Percentiles rank a stretch among this genome's conserved stretches.
These are phyloP conservation scores for Myotisia sp. DNA, from an alignment of 2,329 filamentous ascomycete genomes.

Conservation along the genomic window DNA sequence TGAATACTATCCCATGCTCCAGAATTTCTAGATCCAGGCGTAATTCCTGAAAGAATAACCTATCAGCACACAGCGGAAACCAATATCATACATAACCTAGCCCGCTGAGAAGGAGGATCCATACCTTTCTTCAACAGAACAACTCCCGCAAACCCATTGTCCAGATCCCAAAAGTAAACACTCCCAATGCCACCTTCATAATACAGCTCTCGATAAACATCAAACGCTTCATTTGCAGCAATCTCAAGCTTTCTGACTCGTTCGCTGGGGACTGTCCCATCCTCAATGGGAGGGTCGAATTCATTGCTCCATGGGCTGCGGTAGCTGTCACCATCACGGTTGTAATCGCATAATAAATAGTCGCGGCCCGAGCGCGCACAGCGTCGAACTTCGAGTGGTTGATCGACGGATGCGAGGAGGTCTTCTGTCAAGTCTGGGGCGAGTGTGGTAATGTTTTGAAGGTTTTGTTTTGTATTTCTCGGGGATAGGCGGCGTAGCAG, in stretches of 20 bases:
- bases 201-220: slow-evolving; percentile 81
- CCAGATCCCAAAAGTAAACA: slow-evolving; percentile 96
- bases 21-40: slow-evolving; percentile 51
- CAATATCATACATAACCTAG: too few species aligned
- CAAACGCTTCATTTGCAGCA: slow-evolving; percentile 87
- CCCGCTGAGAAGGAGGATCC: too few species aligned
- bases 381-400: slow-evolving; percentile 72
- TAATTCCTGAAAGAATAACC: slow-evolving; percentile 44
- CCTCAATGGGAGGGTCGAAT: slow-evolving; percentile 82
- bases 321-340: slow-evolving; percentile 95
- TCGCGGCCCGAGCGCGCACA: slow-evolving; percentile 83
- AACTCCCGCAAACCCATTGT: slow-evolving; percentile 93
- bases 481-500: slow-evolving; percentile 96
- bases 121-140: slow-evolving; percentile 87
- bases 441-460: slow-evolving; percentile 74
- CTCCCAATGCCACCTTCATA: slow-evolving; percentile 94
- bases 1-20: slow-evolving; percentile 97
- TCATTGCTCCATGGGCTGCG: slow-evolving; percentile 98
- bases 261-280: slow-evolving; percentile 79
- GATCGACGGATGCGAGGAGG: slow-evolving; percentile 92
- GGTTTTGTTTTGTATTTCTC: slow-evolving; percentile 75
- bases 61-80: background rate
- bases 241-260: slow-evolving; percentile 87
- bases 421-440: slow-evolving; percentile 91
- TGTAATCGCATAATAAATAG: slow-evolving; percentile 98